Base-by-base conservation (phyloP, 2,329 filamentous ascomycete genomes). In the Herpotrichia juniperi region DNA sequence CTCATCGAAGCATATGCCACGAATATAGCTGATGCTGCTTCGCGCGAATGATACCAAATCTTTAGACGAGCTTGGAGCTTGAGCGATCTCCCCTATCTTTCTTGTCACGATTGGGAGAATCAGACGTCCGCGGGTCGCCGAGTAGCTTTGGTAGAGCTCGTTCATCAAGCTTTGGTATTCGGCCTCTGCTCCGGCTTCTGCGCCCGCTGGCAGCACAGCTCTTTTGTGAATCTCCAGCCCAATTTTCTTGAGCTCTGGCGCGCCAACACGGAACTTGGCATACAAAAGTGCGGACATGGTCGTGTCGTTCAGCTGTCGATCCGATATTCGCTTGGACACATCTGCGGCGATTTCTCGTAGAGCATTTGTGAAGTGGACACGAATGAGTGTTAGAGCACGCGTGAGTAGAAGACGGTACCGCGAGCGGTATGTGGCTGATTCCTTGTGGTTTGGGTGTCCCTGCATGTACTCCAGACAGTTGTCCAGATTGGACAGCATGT, bases 401-500 rank as follows among this genome's bases (percentile, higher is more conserved):
- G 87, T 89, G 35, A 97, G 82, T 11, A 97, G 81, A 0, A 94
- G 82, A 54, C 90, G 86, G 72, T 97, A 97, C 53, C 92, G 86
- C 6, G 93, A 91, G 37, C 93, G 84, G 71, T 97, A 97, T 1
- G 89, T 86, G 56, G 92, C 88, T 2, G 93, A 88, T 72, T 97
- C 93, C 57, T 90, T 89, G 70, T 97, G 96, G 7, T 85, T 86
- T 8, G 90, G 84, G 77, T 97, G 91, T 46, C 85, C 81, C 54
- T 90, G 84, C 92, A 97, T 97, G 69, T 97, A 97, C 25, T 87
- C 88, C 61, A 99, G 85, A 71, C 93, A 99, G 47, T 91, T 86
- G 74, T 97, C 93, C 44, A 99, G 79, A 57, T 91, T 93, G 42
- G 85, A 83, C 43, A 99, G 78, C 81, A 97, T 96, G 47, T 96